These are phyloP conservation scores for Lagenidium sp. DNA, from an alignment of 352 stramenopile genomes.

Conservation along the genomic window DNA sequence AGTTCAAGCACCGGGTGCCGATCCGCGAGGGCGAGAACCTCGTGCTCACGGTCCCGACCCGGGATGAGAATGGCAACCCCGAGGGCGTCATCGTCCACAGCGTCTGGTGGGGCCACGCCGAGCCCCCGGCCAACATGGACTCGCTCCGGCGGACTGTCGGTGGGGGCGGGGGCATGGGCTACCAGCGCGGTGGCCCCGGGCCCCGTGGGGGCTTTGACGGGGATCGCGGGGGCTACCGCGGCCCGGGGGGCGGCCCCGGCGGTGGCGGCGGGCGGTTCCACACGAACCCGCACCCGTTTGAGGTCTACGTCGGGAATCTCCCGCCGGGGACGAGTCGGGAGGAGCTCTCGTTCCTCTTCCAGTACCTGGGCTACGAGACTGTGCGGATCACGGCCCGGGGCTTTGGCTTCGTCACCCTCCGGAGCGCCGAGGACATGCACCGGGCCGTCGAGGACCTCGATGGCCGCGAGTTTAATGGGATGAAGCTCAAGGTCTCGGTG, in stretches of 20 bases:
- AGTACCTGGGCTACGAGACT: conserved; percentile 72
- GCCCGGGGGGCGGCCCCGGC: conserved; percentile 17
- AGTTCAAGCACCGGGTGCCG: conserved; percentile 79
- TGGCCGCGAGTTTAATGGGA: conserved; percentile 69
- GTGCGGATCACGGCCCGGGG: conserved; percentile 78
- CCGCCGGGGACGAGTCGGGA: conserved; percentile 69
- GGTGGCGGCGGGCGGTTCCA: conserved; percentile 29
- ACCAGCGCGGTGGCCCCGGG: conserved; percentile 14
- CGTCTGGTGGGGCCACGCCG: conserved; percentile 78
- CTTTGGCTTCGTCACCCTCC: conserved; percentile 78
- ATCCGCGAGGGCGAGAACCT: conserved; percentile 78
- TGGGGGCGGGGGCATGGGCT: conserved; percentile 14
- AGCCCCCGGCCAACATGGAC: conserved; percentile 60
- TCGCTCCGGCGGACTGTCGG: conserved; percentile 25
- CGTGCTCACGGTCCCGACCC: conserved; percentile 60
- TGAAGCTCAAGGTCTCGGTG: conserved; percentile 36
- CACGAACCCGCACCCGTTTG: conserved; percentile 48
- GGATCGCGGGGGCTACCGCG: conserved; percentile 29
- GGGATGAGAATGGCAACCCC: conserved; percentile 64
- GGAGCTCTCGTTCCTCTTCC: conserved; percentile 73
- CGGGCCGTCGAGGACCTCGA: conserved; percentile 75
- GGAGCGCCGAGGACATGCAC: conserved; percentile 68
- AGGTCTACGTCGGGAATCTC: conserved; percentile 82
- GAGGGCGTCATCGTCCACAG: conserved; percentile 70
- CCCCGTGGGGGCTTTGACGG: conserved; percentile 23